Percentiles rank a stretch among this genome's conserved stretches.
Evolutionary conservation across 306 rosid species (phyloP).

Genomic region (Quercus wislizeni): DNA sequence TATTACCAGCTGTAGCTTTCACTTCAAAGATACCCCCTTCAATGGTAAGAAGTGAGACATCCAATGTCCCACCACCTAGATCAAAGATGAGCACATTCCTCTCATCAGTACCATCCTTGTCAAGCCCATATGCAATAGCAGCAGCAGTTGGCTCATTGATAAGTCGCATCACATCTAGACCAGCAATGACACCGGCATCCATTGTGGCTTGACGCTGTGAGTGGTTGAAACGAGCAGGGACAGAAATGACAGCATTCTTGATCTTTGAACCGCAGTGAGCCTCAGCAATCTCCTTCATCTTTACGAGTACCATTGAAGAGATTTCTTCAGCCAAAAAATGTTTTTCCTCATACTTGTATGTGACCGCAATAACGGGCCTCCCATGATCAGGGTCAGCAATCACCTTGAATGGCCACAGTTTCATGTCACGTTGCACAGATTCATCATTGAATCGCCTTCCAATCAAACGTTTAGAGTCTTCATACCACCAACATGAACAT

Average conservation of each 20-base stretch:
- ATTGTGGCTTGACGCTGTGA: constrained; percentile 39
- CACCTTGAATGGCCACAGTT: constrained; percentile 44
- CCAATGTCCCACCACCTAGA: constrained; percentile 41
- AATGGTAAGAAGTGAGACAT: constrained; percentile 39
- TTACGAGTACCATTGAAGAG: constrained; percentile 34
- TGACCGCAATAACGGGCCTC: constrained; percentile 39
- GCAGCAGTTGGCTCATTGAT: constrained; percentile 45
- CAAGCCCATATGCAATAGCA: constrained; percentile 52
- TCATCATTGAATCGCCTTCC: constrained; percentile 37
- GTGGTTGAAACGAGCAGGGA: constrained; percentile 43
- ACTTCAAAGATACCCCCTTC: constrained; percentile 43
- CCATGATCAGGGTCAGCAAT: constrained; percentile 30
- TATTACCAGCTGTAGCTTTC: constrained; percentile 38
- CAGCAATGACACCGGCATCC: constrained; percentile 38
- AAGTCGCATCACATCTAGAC: constrained; percentile 40
- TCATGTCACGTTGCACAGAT: constrained; percentile 36
- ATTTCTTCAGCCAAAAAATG: constrained; percentile 41
- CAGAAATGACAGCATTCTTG: constrained; percentile 40
- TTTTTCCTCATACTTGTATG: constrained; percentile 35
- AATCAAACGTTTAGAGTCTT: constrained; percentile 43
- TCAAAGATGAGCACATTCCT: constrained; percentile 39
- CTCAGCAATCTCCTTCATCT: constrained; percentile 44
- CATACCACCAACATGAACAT: too few species aligned
- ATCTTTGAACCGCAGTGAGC: constrained; percentile 29
- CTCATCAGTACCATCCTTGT: constrained; percentile 27